phyloP scores from a whole-genome alignment of 1,284 basidiomycete genomes.

The Chalciporus sp. region DNA sequence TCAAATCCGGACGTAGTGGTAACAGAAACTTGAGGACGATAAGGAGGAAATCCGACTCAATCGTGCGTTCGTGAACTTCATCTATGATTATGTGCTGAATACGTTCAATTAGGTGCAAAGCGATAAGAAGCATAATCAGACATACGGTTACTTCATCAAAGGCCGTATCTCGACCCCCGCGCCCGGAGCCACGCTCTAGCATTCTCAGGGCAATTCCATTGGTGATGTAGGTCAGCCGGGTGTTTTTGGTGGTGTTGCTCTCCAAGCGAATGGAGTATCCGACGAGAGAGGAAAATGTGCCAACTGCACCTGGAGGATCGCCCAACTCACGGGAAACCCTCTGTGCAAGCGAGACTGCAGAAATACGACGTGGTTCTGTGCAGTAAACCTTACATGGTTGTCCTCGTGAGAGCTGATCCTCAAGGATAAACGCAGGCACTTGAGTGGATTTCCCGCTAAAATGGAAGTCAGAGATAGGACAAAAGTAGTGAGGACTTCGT shows the following conservation, averaged over 20 bases:
- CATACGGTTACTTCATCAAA: slow-evolving; percentile 93
- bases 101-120: background rate
- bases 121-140: slow-evolving; percentile 2
- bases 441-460: slow-evolving; percentile 96
- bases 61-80: slow-evolving; percentile 92
- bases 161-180: slow-evolving; percentile 68
- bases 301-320: slow-evolving; percentile 81
- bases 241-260: slow-evolving; percentile 82
- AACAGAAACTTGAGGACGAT: slow-evolving; percentile 94
- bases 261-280: slow-evolving; percentile 97
- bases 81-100: slow-evolving; percentile 62
- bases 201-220: slow-evolving; percentile 97
- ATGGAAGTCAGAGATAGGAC: slow-evolving; percentile 14
- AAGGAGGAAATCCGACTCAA: slow-evolving; percentile 96
- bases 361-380: slow-evolving; percentile 96
- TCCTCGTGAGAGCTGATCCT: slow-evolving; percentile 85
- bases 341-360: slow-evolving; percentile 95
- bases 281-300: slow-evolving; percentile 80
- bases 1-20: slow-evolving; percentile 79
- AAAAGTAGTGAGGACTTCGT: background rate
- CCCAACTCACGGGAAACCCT: slow-evolving; percentile 95
- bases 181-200: slow-evolving; percentile 81
- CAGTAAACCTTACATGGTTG: slow-evolving; percentile 91
- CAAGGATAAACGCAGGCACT: slow-evolving; percentile 92
- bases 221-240: slow-evolving; percentile 84